Evolutionary conservation across 192 early-diverging fungal genomes (phyloP), one percentile per base, ranked within the genome.

Genomic region (Chytriomyces hyalinus): DNA sequence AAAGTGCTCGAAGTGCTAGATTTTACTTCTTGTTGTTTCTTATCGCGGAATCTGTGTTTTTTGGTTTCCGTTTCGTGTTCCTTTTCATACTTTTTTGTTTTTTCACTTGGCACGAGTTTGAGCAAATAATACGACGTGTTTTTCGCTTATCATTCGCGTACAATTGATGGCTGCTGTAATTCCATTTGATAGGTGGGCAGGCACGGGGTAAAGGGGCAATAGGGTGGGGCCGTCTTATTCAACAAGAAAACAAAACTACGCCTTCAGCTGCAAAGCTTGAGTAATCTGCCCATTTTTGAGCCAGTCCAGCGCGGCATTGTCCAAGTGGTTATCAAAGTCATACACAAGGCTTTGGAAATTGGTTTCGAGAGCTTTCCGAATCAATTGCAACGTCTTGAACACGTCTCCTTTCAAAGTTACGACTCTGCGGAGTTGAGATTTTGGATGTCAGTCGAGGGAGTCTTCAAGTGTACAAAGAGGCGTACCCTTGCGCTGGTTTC

Each of bases 251-350:
- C 4, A 36, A 3, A 36, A 3, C 36, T 36, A 36, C 36, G 36
- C 36, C 36, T 36, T 36, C 1, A 36, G 43, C 65, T 36, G 13
- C n/a, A 70, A 70, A 20, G 50, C 69, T 6, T 53, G 10, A n/a
- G 10, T 45, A 28, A 73, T 9, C 61, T 60, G 43, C n/a, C 3
- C 75, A 77, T 89, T 88, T 46, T 48, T 69, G 63, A 93, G 76
- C 92, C 92, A 93, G 80, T 92, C 91, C 67, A 76, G 71, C 46
- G 77, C 67, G 22, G 88, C 74, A 64, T 93, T 80, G 77, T 93
- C 91, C 48, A 93, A 66, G 78, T 93, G 92, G 69, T 84, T 88
- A 50, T 91, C 91, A 73, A 93, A 91, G 73, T 93, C 92, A 46
- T 83, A 79, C 45, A 93, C 17, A 7, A 44, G 6, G 13, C 20